Evolutionary conservation across 495 filamentous ascomycete genomes (phyloP).

Genomic region (Cenococcum geophilum): DNA sequence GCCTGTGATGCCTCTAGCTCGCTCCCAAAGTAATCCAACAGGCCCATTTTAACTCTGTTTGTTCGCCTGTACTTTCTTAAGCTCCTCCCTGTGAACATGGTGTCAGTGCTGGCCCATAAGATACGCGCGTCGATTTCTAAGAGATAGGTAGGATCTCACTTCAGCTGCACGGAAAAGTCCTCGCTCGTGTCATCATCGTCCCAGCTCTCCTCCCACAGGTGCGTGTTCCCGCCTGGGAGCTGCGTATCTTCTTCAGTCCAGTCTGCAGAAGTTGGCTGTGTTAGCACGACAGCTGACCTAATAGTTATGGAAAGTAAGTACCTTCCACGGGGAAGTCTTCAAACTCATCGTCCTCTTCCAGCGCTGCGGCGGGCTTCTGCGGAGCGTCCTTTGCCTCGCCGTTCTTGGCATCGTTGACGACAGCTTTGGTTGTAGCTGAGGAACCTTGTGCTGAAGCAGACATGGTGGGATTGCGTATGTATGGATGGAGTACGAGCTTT

Average conservation of each 20-base stretch:
- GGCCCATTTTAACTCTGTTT: slow-evolving; percentile 43
- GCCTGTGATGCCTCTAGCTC: not conserved
- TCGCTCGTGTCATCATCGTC: slow-evolving; percentile 97
- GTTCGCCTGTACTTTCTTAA: slow-evolving; percentile 82
- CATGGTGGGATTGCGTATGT: slow-evolving; percentile 30
- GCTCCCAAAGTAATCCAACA: not conserved
- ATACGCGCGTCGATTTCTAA: not conserved
- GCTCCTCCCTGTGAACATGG: slow-evolving; percentile 64
- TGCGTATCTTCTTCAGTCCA: slow-evolving; percentile 85
- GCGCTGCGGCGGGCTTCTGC: slow-evolving; percentile 56
- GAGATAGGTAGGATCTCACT: slow-evolving; percentile 51
- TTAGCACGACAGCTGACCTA: not conserved
- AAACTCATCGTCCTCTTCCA: slow-evolving; percentile 98
- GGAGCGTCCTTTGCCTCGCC: slow-evolving; percentile 39
- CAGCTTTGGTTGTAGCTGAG: slow-evolving; percentile 30
- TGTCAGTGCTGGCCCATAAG: too few species aligned
- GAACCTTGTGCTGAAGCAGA: slow-evolving; percentile 37
- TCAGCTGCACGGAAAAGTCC: slow-evolving; percentile 92
- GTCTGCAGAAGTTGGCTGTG: slow-evolving; percentile 47
- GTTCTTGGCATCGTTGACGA: slow-evolving; percentile 37
- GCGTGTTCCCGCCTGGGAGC: slow-evolving; percentile 61
- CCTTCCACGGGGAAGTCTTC: slow-evolving; percentile 98
- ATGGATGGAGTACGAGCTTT: slow-evolving; percentile 3
- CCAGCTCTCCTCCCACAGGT: slow-evolving; percentile 99
- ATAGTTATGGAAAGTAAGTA: slow-evolving; percentile 39